phyloP scores from a whole-genome alignment of 495 filamentous ascomycete species.

The Parathielavia hyrcaniae region DNA sequence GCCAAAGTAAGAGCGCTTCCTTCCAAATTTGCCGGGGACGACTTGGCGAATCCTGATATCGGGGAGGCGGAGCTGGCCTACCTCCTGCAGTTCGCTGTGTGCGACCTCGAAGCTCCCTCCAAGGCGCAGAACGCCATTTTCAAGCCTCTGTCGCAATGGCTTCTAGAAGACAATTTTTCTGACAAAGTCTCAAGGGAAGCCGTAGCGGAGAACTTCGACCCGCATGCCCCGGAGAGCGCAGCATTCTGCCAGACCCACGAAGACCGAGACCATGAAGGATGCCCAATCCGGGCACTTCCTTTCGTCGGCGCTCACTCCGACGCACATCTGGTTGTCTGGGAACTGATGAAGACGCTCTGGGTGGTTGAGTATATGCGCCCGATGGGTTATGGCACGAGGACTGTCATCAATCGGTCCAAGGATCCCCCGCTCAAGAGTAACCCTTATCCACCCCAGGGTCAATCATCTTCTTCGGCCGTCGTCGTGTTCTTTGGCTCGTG shows the following conservation, averaged over 20 bases:
- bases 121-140: slow-evolving; percentile 1
- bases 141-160: not conserved
- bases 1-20: not conserved
- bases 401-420: too few species aligned
- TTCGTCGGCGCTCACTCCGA: slow-evolving; percentile 2
- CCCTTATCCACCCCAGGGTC: too few species aligned
- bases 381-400: too few species aligned
- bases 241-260: not conserved
- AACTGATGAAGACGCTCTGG: slow-evolving; percentile 2
- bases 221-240: not conserved
- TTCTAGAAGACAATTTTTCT: not conserved
- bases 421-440: too few species aligned
- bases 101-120: not conserved
- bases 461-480: not conserved
- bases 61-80: not conserved
- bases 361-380: not conserved
- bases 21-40: not conserved
- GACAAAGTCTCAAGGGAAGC: not conserved
- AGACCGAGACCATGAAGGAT: not conserved
- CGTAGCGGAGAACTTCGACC: not conserved
- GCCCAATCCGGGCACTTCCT: not conserved
- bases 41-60: not conserved
- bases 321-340: slow-evolving; percentile 3
- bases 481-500: not conserved
- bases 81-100: not conserved